phyloP scores from a whole-genome alignment of 805 yeast species.

The Barnettozyma sp. region DNA sequence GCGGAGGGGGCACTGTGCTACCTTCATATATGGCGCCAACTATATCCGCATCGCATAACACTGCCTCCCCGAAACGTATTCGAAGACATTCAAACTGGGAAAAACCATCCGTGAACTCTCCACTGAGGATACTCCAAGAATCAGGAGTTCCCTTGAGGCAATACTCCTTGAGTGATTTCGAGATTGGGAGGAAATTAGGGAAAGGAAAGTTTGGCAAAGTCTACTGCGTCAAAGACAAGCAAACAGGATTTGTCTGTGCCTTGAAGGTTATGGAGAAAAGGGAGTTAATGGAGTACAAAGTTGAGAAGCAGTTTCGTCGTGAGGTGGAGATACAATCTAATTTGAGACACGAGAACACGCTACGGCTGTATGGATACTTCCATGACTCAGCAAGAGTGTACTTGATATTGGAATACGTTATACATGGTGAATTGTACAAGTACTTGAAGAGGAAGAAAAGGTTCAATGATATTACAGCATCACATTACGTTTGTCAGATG shows the following conservation, averaged over 20 bases:
- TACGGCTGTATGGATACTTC: slow-evolving; percentile 81
- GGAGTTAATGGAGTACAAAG: slow-evolving; percentile 66
- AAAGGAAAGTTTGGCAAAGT: slow-evolving; percentile 93
- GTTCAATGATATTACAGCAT: slow-evolving; percentile 67
- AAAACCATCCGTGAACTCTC: slow-evolving; percentile 15
- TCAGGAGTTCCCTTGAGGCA: slow-evolving; percentile 24
- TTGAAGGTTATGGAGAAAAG: slow-evolving; percentile 83
- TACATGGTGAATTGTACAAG: slow-evolving; percentile 81
- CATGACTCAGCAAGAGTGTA: slow-evolving; percentile 77
- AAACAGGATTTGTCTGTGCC: slow-evolving; percentile 78
- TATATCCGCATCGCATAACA: slow-evolving; percentile 21
- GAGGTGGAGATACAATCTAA: slow-evolving; percentile 88
- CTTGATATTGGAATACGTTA: slow-evolving; percentile 75
- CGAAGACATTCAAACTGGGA: slow-evolving; percentile 13
- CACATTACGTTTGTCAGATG: slow-evolving; percentile 75
- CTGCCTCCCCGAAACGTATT: slow-evolving; percentile 18
- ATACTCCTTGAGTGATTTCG: slow-evolving; percentile 59
- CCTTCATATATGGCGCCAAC: slow-evolving; percentile 29
- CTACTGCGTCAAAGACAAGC: slow-evolving; percentile 74
- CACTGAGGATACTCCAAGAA: slow-evolving; percentile 22
- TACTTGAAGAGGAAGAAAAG: slow-evolving; percentile 58
- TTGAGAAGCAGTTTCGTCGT: slow-evolving; percentile 79
- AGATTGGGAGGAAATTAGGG: slow-evolving; percentile 80
- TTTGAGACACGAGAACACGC: slow-evolving; percentile 69
- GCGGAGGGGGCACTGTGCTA: background rate